Evolutionary conservation across 192 early-diverging fungal genomes (phyloP).

Genomic region (Umbelopsis sp.): DNA sequence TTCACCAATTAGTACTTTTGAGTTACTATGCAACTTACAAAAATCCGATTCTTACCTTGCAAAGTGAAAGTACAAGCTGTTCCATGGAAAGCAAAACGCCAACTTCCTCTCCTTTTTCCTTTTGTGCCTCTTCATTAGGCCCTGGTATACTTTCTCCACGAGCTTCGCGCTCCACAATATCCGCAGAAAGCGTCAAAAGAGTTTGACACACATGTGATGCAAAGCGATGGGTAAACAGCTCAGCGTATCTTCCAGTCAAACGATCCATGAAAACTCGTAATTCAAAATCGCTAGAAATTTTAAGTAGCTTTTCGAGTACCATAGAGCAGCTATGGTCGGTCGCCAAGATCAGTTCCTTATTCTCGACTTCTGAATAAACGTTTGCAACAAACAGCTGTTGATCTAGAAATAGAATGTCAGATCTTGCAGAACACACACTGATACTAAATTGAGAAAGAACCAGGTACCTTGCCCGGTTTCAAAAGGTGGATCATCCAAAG

Average conservation of each 20-base stretch:
- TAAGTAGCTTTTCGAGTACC: slow-evolving; percentile 79
- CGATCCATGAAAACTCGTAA: slow-evolving; percentile 69
- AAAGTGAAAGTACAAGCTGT: slow-evolving; percentile 62
- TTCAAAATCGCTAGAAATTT: slow-evolving; percentile 71
- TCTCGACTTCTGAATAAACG: slow-evolving; percentile 75
- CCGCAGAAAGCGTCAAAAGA: slow-evolving; percentile 68
- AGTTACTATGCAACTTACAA: neutral
- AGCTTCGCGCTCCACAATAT: slow-evolving; percentile 77
- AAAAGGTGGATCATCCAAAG: slow-evolving; percentile 60
- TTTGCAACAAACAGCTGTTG: slow-evolving; percentile 75
- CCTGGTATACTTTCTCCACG: slow-evolving; percentile 41
- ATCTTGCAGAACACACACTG: neutral
- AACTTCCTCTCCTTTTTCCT: slow-evolving; percentile 35
- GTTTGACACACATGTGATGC: slow-evolving; percentile 90
- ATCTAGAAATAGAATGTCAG: slow-evolving; percentile 36
- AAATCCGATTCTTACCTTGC: slow-evolving; percentile 36
- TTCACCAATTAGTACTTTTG: neutral
- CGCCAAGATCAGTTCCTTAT: slow-evolving; percentile 73
- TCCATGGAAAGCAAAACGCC: slow-evolving; percentile 70
- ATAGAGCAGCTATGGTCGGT: slow-evolving; percentile 77
- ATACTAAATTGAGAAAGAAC: neutral
- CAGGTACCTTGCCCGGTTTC: slow-evolving; percentile 59
- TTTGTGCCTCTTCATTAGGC: slow-evolving; percentile 29
- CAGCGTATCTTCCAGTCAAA: slow-evolving; percentile 58
- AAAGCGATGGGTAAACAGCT: slow-evolving; percentile 81